Base-by-base conservation (phyloP, 345 rosid genomes). In the Gossypium ekmanianum region DNA sequence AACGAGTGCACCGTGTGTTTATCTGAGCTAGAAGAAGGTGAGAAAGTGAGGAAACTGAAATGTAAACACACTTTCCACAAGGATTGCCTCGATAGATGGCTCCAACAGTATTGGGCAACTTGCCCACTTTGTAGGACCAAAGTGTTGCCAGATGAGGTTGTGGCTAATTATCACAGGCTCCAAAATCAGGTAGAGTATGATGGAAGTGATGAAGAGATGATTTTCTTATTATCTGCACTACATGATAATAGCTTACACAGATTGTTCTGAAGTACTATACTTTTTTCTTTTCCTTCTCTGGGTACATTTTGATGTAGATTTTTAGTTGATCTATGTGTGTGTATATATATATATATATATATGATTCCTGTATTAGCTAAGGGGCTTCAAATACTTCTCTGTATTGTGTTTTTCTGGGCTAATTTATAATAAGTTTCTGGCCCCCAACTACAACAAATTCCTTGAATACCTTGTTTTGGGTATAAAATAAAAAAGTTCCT, bases 111-210 rank as follows among this genome's bases (percentile, higher is more conserved):
- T 58, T 64, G 66, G 62, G 87, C 88, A 2, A 83, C 89, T 0
- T 88, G 91, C 45, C 91, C 91, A 9, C 86, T 88, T 50, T 88
- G 91, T 78, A 54, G 91, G 64, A 77, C 77, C 6, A 82, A 76
- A 75, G 85, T 85, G 9, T 69, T 87, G 79, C 85, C 91, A 2
- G 88, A 87, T 13, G 80, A 82, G 68, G 48, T 85, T 9, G 84
- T 74, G 24, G 85, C 83, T 5, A 72, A 48, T 11, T 82, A 61
- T 54, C 83, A 56, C n/a, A 81, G 74, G 11, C 54, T 29, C 24
- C 81, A 71, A 14, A 58, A 73, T 61, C 76, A 16, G 39, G 50
- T 51, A 1, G 83, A 76, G 57, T 73, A 75, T 58, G 85, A 77
- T 50, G 84, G 81, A 8, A 83, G 80, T 64, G 88, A 85, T 62